These are phyloP conservation scores for Rubus idaeus DNA, from an alignment of 306 rosid species.

Conservation along the genomic window DNA sequence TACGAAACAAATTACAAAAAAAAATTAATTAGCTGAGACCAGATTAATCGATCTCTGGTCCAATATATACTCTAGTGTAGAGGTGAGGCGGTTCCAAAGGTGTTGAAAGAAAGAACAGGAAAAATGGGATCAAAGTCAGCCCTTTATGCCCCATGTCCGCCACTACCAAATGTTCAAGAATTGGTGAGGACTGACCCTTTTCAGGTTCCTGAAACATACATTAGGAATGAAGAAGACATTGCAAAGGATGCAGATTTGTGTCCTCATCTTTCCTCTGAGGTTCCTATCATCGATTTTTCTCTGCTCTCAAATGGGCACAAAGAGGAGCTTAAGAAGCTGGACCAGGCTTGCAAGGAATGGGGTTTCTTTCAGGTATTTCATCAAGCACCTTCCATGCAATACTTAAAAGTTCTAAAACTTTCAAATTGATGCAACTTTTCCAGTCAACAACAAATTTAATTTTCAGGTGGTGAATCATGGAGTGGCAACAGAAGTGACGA, in stretches of 20 bases:
- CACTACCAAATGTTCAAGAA: conserved; percentile 35
- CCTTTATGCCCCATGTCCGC: not conserved
- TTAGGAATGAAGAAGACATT: conserved; percentile 21
- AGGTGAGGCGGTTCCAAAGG: not conserved
- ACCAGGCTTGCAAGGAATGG: conserved; percentile 37
- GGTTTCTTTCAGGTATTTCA: conserved; percentile 37
- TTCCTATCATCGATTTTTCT: conserved; percentile 29
- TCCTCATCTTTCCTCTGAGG: conserved; percentile 11
- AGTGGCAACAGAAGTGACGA: conserved; percentile 18
- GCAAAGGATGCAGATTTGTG: not conserved
- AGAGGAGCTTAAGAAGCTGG: conserved; percentile 26
- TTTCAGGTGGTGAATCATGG: conserved; percentile 31
- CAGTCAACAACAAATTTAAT: not conserved
- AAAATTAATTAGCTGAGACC: not conserved
- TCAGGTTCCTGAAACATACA: conserved; percentile 30
- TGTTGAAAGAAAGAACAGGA: not conserved
- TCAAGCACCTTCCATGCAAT: not conserved
- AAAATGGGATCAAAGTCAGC: conserved; percentile 1
- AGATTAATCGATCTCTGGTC: not conserved
- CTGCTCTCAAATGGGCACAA: conserved; percentile 19
- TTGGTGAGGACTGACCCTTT: conserved; percentile 27
- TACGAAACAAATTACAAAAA: too few relatives aligned
- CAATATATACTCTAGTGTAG: not conserved
- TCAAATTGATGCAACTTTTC: not conserved
- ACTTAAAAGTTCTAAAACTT: too few relatives aligned